These are phyloP conservation scores for Blastocystis sp. DNA, from an alignment of 352 stramenopile genomes.

Conservation along the genomic window DNA sequence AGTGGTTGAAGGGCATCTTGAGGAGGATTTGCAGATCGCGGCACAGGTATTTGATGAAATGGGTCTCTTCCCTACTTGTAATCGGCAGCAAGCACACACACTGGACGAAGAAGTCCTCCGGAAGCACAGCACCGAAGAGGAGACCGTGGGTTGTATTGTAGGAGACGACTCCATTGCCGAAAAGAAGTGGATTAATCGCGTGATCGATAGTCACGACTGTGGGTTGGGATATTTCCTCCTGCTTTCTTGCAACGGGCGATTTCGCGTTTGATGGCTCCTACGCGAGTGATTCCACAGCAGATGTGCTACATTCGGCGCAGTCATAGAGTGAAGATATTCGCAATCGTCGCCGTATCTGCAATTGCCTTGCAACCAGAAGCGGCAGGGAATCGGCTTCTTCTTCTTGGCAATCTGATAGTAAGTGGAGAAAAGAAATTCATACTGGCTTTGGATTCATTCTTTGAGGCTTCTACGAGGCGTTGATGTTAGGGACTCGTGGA, in stretches of 20 bases:
- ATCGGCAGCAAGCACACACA: not conserved
- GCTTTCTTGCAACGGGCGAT: not conserved
- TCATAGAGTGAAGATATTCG: slow-evolving; percentile 63
- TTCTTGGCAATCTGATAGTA: slow-evolving; percentile 19
- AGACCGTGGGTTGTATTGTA: slow-evolving; percentile 34
- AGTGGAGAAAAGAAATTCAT: not conserved
- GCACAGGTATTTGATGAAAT: slow-evolving; percentile 61
- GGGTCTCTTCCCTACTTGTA: slow-evolving; percentile 27
- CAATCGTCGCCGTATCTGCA: slow-evolving; percentile 62
- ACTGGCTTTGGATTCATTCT: slow-evolving; percentile 21
- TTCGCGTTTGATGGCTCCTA: not conserved
- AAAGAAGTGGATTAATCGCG: slow-evolving; percentile 38
- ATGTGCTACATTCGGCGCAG: not conserved
- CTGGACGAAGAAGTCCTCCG: slow-evolving; percentile 51
- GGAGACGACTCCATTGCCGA: slow-evolving; percentile 64
- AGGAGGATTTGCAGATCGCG: slow-evolving; percentile 51
- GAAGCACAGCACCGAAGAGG: slow-evolving; percentile 52
- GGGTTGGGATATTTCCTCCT: not conserved
- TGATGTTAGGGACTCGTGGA: not conserved
- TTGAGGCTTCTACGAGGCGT: not conserved
- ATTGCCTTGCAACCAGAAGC: slow-evolving; percentile 62
- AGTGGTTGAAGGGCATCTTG: slow-evolving; percentile 66
- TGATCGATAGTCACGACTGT: slow-evolving; percentile 24
- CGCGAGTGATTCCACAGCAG: not conserved
- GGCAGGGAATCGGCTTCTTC: slow-evolving; percentile 65